Evolutionary conservation across 306 rosid species (phyloP), one percentile per base, ranked within the genome.

Genomic region (Castanea crenata): DNA sequence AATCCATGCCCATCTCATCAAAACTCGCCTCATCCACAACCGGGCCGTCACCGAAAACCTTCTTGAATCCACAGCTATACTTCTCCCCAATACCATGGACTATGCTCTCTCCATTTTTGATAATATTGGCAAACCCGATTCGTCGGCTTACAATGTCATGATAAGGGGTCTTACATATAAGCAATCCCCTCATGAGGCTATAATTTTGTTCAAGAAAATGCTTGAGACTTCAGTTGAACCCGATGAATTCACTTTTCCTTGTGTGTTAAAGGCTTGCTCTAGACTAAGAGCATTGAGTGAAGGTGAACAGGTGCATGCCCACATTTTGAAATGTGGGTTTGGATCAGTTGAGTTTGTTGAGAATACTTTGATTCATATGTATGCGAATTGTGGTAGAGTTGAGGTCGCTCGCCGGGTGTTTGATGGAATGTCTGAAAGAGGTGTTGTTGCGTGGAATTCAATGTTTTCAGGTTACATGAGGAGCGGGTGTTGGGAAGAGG

Each of bases 1-100:
- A 84, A 62, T 91, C 73, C 96, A 91, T 61, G 92, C 93, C 34
- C 88, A 86, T 70, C 92, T 91, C 74, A 74, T 89, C 84, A 87
- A 87, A 83, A 86, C 92, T 69, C 85, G 87, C 59, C 91, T 85
- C 78, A 69, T 89, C 83, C 87, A 71, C 80, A 67, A 74, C 85
- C 91, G 89, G 69, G 12, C 76, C 25, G 13, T 88, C 75, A 20
- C 83, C 41, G 88, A 83, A 72, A 84, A 79, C 81, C 80, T 88
- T 80, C 92, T 90, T 16, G 92, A 90, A 59, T 85, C 89, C 38
- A 86, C 94, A 23, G 89, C 92, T 14, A 55, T 90, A 32, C 69
- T 88, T 49, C 83, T 90, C 32, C 92, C 90, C 65, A 51, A 74
- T 63, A 3, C 91, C 76, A 59, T 88, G 76, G 87, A 83, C 79